Evolutionary conservation across 768 basidiomycete species (phyloP).

Genomic region (Leccinellum luteum): DNA sequence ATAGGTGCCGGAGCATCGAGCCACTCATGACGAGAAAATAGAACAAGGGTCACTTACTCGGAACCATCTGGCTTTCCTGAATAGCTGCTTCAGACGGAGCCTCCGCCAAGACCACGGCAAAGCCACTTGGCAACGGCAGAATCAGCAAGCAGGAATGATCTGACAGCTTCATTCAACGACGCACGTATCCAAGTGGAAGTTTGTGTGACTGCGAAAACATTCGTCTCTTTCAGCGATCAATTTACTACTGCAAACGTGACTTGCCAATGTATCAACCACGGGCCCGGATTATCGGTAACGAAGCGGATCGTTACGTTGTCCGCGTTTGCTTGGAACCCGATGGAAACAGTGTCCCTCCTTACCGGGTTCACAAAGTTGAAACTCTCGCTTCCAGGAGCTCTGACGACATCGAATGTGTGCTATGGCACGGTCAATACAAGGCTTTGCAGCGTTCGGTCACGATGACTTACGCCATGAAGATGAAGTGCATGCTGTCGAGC

Average conservation of each 20-base stretch:
- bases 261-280: constrained; percentile 25
- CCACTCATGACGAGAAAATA: not conserved
- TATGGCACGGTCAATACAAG: constrained; percentile 8
- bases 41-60: constrained; percentile 8
- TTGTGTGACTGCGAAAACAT: constrained; percentile 14
- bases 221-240: not conserved
- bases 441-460: not conserved
- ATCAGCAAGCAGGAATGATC: not conserved
- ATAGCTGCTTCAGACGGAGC: constrained; percentile 9
- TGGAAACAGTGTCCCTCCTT: constrained; percentile 48
- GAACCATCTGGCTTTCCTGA: constrained; percentile 13
- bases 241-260: not conserved
- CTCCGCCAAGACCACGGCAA: constrained; percentile 22
- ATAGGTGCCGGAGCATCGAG: not conserved
- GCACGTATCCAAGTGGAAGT: constrained; percentile 22
- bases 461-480: constrained; percentile 18
- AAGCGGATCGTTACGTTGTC: constrained; percentile 54
- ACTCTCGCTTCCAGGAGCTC: constrained; percentile 36
- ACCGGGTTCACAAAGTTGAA: constrained; percentile 51
- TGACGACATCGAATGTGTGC: constrained; percentile 42
- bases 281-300: constrained; percentile 57
- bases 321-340: constrained; percentile 29
- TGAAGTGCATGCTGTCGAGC: constrained; percentile 20
- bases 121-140: constrained; percentile 11
- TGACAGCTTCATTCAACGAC: constrained; percentile 4